Percentiles rank a stretch among this genome's conserved stretches.
Evolutionary conservation across 495 filamentous ascomycete genomes (phyloP).

Genomic region (Endocarpon pusillum): DNA sequence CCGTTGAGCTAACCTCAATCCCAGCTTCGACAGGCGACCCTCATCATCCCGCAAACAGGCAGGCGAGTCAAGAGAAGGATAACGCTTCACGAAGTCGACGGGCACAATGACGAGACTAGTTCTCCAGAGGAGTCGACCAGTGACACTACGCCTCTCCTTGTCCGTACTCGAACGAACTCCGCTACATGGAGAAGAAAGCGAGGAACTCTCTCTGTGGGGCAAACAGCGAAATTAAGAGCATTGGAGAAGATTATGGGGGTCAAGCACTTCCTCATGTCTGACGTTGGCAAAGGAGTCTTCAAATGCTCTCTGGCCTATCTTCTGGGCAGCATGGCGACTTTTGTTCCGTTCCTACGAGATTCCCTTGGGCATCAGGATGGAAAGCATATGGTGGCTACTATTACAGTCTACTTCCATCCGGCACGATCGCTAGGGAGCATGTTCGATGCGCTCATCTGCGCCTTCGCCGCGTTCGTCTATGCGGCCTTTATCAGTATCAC

Average conservation of each 20-base stretch:
- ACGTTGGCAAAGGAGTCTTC: constrained; percentile 55
- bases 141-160: not conserved
- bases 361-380: constrained; percentile 76
- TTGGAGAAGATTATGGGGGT: constrained; percentile 6
- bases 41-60: constrained; percentile 35
- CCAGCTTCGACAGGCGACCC: constrained; percentile 35
- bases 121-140: constrained; percentile 13
- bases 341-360: constrained; percentile 52
- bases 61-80: constrained; percentile 34
- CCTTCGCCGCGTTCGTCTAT: constrained; percentile 65
- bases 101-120: constrained; percentile 4
- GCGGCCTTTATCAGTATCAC: constrained; percentile 63
- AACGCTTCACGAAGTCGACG: constrained; percentile 22
- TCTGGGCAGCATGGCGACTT: constrained; percentile 75
- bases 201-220: not conserved
- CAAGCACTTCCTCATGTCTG: constrained; percentile 30
- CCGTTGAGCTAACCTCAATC: no score
- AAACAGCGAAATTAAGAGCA: not conserved
- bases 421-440: constrained; percentile 78
- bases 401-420: constrained; percentile 95
- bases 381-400: constrained; percentile 87
- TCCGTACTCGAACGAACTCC: not conserved
- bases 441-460: constrained; percentile 75
- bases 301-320: constrained; percentile 92
- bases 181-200: not conserved